These are phyloP conservation scores for Heteromeles arbutifolia DNA, from an alignment of 306 rosid genomes.

Conservation along the genomic window DNA sequence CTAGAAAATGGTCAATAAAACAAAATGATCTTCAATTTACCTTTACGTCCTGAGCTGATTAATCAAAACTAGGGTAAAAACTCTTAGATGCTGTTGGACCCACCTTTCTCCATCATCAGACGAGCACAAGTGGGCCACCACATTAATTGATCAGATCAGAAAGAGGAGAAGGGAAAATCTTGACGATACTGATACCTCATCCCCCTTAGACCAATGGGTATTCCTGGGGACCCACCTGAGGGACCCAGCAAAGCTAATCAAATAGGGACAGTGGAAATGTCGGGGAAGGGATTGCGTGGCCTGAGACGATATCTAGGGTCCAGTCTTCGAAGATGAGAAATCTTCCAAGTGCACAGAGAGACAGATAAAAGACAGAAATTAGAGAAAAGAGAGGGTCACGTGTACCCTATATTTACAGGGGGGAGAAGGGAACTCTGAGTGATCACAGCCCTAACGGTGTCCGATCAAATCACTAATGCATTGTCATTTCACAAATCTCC, in stretches of 20 bases:
- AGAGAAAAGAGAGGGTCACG: background rate
- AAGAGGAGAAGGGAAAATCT: background rate
- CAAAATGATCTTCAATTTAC: background rate
- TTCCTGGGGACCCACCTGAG: no score
- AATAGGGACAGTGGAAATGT: background rate
- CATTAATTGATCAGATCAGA: conserved; percentile 10
- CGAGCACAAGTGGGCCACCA: conserved; percentile 19
- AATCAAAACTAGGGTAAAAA: background rate
- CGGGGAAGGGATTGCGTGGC: background rate
- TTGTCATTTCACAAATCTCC: background rate
- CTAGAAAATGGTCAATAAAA: background rate
- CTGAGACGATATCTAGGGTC: background rate
- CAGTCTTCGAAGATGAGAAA: background rate
- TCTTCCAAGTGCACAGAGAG: background rate
- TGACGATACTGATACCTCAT: background rate
- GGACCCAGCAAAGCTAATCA: background rate
- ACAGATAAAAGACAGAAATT: background rate
- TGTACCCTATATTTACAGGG: background rate
- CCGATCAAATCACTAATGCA: background rate
- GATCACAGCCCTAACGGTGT: background rate
- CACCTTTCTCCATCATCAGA: background rate
- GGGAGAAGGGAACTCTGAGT: background rate
- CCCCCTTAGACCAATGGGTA: background rate
- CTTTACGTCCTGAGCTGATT: background rate
- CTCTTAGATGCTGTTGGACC: background rate